Conservation (phyloP, 495 filamentous ascomycete genomes). For the Podospora appendiculata region DNA sequence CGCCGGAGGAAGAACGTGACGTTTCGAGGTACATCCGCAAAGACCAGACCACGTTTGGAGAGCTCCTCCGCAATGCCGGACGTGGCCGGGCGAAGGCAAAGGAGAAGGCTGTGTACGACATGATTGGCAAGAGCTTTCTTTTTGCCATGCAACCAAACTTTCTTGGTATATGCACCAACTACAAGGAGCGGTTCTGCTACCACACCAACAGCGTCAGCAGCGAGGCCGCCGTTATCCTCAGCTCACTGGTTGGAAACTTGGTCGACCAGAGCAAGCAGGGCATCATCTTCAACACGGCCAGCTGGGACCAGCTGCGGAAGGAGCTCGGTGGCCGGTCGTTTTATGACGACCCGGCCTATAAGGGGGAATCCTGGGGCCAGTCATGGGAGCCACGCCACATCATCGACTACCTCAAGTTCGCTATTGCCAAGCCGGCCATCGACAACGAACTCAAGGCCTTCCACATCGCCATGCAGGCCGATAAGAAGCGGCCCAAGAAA, state of each 20-base stretch:
- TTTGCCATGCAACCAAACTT: constrained; percentile 61
- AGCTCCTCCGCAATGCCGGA: constrained; percentile 25
- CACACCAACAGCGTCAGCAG: constrained; percentile 48
- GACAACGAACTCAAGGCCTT: constrained; percentile 42
- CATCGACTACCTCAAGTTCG: constrained; percentile 67
- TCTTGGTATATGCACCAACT: constrained; percentile 67
- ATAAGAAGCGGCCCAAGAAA: constrained; percentile 6
- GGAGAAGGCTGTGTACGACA: constrained; percentile 21
- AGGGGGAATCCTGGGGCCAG: constrained; percentile 24
- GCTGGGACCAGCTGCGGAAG: constrained; percentile 46
- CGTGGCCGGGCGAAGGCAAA: neutral
- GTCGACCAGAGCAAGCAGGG: constrained; percentile 82
- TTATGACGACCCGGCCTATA: constrained; percentile 35
- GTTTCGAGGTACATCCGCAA: constrained; percentile 50
- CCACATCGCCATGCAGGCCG: constrained; percentile 23
- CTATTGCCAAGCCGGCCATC: constrained; percentile 45
- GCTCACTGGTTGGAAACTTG: constrained; percentile 64
- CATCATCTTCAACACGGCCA: constrained; percentile 50
- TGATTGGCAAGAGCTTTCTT: constrained; percentile 49
- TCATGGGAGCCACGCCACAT: constrained; percentile 46
- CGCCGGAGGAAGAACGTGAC: constrained; percentile 27
- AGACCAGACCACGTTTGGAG: constrained; percentile 43
- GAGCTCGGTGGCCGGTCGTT: constrained; percentile 23
- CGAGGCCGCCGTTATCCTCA: constrained; percentile 48
- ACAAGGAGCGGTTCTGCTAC: constrained; percentile 67